These are phyloP conservation scores for Claviceps quebecensis DNA, from an alignment of 2,329 filamentous ascomycete genomes.

Conservation along the genomic window DNA sequence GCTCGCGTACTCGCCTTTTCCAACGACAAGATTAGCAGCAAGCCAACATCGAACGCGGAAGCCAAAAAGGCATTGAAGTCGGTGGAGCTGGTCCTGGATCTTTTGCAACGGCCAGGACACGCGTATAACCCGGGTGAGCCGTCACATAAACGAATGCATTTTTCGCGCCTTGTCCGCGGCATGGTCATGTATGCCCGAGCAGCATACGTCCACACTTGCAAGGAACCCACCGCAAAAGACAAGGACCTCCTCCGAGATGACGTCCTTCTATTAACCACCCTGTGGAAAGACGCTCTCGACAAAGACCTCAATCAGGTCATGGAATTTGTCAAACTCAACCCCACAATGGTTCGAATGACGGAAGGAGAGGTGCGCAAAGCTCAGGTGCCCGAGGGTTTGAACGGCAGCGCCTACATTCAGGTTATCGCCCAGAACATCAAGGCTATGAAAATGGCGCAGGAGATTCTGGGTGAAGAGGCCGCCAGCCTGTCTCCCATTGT, in stretches of 20 bases:
- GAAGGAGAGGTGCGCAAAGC: background rate
- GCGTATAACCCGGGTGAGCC: constrained; percentile 7
- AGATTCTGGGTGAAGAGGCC: constrained; percentile 22
- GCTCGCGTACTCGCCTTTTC: constrained; percentile 14
- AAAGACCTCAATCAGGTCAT: constrained; percentile 10
- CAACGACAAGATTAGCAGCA: constrained; percentile 25
- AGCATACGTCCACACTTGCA: constrained; percentile 12
- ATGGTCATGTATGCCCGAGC: constrained; percentile 17
- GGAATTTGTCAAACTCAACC: constrained; percentile 15
- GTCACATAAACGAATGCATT: constrained; percentile 11
- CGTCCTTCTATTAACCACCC: constrained; percentile 12
- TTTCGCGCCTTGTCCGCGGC: constrained; percentile 17
- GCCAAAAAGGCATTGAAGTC: constrained; percentile 29
- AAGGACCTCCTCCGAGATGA: constrained; percentile 16
- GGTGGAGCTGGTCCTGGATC: constrained; percentile 33
- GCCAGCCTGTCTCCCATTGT: constrained; percentile 24
- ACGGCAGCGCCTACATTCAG: constrained; percentile 15
- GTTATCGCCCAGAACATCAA: constrained; percentile 19
- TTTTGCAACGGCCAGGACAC: constrained; percentile 32
- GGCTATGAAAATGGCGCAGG: constrained; percentile 30
- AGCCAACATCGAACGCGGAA: constrained; percentile 16
- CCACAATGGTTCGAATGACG: constrained; percentile 7
- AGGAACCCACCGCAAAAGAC: constrained; percentile 12
- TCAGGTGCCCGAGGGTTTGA: constrained; percentile 8
- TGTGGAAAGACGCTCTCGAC: constrained; percentile 13